These are phyloP conservation scores for Holtermannia corniformis DNA, from an alignment of 768 basidiomycete species.

Conservation along the genomic window DNA sequence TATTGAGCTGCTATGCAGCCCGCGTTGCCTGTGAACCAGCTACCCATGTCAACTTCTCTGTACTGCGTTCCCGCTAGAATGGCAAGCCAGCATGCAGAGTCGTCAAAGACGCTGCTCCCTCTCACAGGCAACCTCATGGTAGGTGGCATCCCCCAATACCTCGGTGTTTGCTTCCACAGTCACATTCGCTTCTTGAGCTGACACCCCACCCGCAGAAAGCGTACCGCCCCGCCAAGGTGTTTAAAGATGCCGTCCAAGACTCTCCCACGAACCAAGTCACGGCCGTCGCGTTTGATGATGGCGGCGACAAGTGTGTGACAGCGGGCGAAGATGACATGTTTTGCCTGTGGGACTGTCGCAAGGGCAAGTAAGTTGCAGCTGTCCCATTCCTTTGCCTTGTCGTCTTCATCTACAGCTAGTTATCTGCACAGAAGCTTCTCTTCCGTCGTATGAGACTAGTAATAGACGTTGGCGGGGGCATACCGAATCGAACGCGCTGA, in stretches of 20 bases:
- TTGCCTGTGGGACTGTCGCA: slow-evolving; percentile 75
- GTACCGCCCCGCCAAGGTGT: slow-evolving; percentile 64
- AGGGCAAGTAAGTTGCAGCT: slow-evolving; percentile 72
- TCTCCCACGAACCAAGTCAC: slow-evolving; percentile 49
- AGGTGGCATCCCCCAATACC: neutral
- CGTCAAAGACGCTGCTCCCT: neutral
- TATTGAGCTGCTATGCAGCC: too few species aligned
- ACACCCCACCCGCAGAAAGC: neutral
- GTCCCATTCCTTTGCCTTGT: slow-evolving; percentile 13
- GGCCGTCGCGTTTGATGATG: slow-evolving; percentile 80
- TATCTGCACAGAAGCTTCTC: too few species aligned
- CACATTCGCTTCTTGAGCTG: too few species aligned
- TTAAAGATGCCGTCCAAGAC: slow-evolving; percentile 64
- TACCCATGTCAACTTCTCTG: too few species aligned
- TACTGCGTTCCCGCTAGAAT: neutral
- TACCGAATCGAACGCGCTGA: neutral
- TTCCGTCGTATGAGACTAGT: too few species aligned
- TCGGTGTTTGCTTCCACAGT: too few species aligned
- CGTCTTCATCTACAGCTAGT: too few species aligned
- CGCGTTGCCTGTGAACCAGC: too few species aligned
- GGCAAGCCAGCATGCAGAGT: neutral
- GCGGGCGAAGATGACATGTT: slow-evolving; percentile 89
- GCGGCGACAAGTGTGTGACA: slow-evolving; percentile 75
- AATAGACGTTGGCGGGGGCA: too few species aligned
- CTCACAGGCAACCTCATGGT: neutral